These are phyloP conservation scores for Microthlaspi erraticum DNA, from an alignment of 345 rosid genomes.

Conservation along the genomic window DNA sequence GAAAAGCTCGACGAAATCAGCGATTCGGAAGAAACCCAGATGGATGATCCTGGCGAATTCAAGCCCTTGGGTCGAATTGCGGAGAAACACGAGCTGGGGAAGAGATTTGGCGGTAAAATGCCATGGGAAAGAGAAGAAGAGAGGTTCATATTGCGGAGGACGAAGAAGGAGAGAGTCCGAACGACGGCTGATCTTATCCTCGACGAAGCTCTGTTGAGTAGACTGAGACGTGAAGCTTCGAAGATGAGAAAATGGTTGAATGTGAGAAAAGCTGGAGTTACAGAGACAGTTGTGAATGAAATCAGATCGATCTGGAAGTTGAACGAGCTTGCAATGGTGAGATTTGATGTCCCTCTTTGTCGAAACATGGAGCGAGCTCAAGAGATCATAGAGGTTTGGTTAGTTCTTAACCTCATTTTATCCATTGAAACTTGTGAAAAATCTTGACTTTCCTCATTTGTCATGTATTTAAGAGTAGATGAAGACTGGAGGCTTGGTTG, in stretches of 20 bases:
- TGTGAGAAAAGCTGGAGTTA: constrained; percentile 87
- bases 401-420: constrained; percentile 5
- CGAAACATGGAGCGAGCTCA: constrained; percentile 86
- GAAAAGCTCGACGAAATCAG: constrained; percentile 51
- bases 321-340: constrained; percentile 74
- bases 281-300: constrained; percentile 63
- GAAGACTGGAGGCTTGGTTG: constrained; percentile 88
- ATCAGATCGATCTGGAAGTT: constrained; percentile 59
- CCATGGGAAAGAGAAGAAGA: constrained; percentile 74
- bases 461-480: constrained; percentile 50
- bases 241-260: constrained; percentile 81
- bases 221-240: constrained; percentile 64
- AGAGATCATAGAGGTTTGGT: constrained; percentile 76
- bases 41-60: constrained; percentile 36
- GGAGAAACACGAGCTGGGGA: constrained; percentile 6
- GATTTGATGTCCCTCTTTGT: constrained; percentile 73
- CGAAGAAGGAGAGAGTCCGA: constrained; percentile 60
- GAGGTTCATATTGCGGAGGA: constrained; percentile 55
- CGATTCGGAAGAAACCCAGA: constrained; percentile 38
- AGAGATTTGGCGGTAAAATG: constrained; percentile 52
- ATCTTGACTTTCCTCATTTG: constrained; percentile 12
- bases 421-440: background rate
- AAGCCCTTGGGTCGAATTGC: constrained; percentile 43
- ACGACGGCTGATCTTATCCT: constrained; percentile 60
- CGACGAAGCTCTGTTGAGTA: constrained; percentile 58